Evolutionary conservation across 2,329 filamentous ascomycete species (phyloP), one percentile per base, ranked within the genome.

Genomic region (Escovopsis sp.): DNA sequence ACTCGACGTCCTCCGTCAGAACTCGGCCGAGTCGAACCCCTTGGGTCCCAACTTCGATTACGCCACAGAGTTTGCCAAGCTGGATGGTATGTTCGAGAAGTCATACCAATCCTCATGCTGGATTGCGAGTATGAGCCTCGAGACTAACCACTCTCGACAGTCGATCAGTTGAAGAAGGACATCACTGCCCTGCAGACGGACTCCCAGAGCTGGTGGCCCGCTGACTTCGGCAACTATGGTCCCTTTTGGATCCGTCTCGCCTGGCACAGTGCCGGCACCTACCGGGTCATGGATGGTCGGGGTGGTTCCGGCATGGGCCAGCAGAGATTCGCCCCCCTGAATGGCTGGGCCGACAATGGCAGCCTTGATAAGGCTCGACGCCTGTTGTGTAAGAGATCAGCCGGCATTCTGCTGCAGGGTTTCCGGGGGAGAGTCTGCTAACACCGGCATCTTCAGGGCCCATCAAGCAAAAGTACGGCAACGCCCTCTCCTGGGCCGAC

Each of bases 391-490:
- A 43, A 24, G 31, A 10, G 8, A 8, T 35, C n/a, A 35, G 7
- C 33, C 33, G 7, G 3, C 3, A 13, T 12, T 7, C 33, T 37
- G 35, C 27, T 5, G 9, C 27, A 11, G 8, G 11, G 27, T 7
- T 11, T 11, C 14, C 20, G 5, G 15, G 11, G n/a, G 34, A 37
- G 12, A 7, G 7, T 37, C n/a, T 9, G 31, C 37, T 39, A 8
- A 39, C 27, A 30, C 3, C 2, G 27, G 27, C 35, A 20, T 10
- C 1, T 16, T 0, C 12, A 55, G 53, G 53, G 78, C 81, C 82
- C 43, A 76, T 86, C 65, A 86, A 86, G 72, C 81, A 84, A 53
- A 86, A 86, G 70, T 86, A 86, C 49, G 81, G 81, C 57, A 76
- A 74, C 68, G 83, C 81, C 67, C 81, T 86, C 63, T 86, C 81